These are phyloP conservation scores for Psilocybe mexicana DNA, from an alignment of 1,284 basidiomycete genomes.

Conservation along the genomic window DNA sequence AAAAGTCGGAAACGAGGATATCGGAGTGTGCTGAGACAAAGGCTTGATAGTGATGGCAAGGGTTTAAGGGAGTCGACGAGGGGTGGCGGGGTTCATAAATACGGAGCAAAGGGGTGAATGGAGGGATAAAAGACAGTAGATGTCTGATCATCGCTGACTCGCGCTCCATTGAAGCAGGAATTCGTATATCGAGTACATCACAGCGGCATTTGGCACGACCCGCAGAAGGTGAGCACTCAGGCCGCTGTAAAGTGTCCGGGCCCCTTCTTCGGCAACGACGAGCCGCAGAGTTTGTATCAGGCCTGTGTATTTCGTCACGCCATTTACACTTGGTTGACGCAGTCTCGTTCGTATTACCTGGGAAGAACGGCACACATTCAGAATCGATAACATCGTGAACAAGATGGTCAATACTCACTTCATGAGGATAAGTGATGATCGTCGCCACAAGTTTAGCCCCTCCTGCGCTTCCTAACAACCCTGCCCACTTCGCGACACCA, in stretches of 20 bases:
- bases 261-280: slow-evolving; percentile 90
- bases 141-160: not conserved
- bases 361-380: not conserved
- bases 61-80: not conserved
- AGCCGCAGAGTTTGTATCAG: slow-evolving; percentile 84
- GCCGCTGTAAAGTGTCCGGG: slow-evolving; percentile 86
- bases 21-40: not conserved
- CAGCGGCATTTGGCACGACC: slow-evolving; percentile 95
- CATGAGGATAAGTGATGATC: slow-evolving; percentile 95
- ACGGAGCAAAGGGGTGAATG: not conserved
- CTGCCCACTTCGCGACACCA: slow-evolving; percentile 65
- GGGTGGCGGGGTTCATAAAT: too few relatives aligned
- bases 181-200: slow-evolving; percentile 93
- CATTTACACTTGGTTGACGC: slow-evolving; percentile 75
- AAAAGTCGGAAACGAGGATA: not conserved
- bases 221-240: slow-evolving; percentile 94
- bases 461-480: slow-evolving; percentile 90
- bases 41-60: not conserved
- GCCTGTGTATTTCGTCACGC: slow-evolving; percentile 84
- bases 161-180: slow-evolving; percentile 64
- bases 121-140: not conserved
- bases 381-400: not conserved
- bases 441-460: slow-evolving; percentile 93
- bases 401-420: slow-evolving; percentile 51
- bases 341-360: slow-evolving; percentile 91